Base-by-base conservation (phyloP, 768 basidiomycete species). In the Ephemerocybe angulata region DNA sequence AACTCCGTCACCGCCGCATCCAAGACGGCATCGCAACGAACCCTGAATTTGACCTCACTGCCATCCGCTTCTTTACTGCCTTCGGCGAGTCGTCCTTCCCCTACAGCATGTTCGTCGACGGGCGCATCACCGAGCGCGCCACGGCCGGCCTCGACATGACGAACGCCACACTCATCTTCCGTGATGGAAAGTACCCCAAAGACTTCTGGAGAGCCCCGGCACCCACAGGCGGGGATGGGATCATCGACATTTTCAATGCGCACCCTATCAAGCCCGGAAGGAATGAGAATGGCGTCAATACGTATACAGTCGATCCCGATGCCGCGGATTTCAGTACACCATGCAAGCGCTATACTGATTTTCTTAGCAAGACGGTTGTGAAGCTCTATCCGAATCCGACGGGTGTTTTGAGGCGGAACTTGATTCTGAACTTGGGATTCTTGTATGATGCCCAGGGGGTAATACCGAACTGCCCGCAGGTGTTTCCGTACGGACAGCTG, bases 1-100 rank as follows among this genome's bases (percentile, higher is more conserved):
- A 64, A 25, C 52, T 60, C 31, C 53, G 59, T 13, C 57, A 27
- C 30, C 55, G 56, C 21, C 55, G 59, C 24, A 60, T 64, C 42
- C 59, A 60, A 47, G 59, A 64, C 5, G 62, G 61, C 4, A 64
- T 62, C n/a, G 58, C 58, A 12, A 62, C 57, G 3, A 64, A 64
- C 38, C 63, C 61, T 3, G 37, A 57, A 8, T 64, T 62, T 42
- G 46, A 54, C 6, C 57, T 60, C 33, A 21, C 57, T 15, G 50
- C 58, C 17, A 55, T 58, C 24, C 55, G 55, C 19, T 61, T 53
- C 50, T 55, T 58, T 30, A 57, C 58, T 21, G 58, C 53, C 2
- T 63, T 50, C 38, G 58, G 50, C 30, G 60, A 60, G 25, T 53
- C 59, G 12, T 31, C 52, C 3, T 59, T 63, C 52, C 60, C 62